Evolutionary conservation across 2,329 filamentous ascomycete species (phyloP).

Genomic region (Fusarium newnesense): DNA sequence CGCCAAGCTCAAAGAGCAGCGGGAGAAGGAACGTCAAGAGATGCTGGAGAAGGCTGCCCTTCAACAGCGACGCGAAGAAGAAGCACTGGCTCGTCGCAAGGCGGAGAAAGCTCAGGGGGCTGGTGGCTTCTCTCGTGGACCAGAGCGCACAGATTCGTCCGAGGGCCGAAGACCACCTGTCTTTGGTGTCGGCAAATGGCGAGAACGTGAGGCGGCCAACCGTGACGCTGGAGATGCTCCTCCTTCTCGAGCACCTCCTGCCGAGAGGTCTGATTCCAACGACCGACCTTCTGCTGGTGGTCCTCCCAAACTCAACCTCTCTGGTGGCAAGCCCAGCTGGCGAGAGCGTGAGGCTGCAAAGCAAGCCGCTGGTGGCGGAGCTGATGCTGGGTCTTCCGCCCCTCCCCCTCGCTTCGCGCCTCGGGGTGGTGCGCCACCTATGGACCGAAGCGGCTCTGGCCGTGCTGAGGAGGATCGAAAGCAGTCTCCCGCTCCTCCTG

Average conservation of each 20-base stretch:
- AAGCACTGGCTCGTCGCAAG: slow-evolving; percentile 80
- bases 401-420: slow-evolving; percentile 54
- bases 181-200: slow-evolving; percentile 55
- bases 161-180: slow-evolving; percentile 48
- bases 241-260: slow-evolving; percentile 44
- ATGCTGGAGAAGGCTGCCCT: slow-evolving; percentile 69
- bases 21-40: slow-evolving; percentile 76
- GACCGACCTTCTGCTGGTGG: slow-evolving; percentile 56
- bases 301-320: slow-evolving; percentile 70
- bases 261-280: slow-evolving; percentile 60
- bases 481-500: slow-evolving; percentile 54
- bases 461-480: slow-evolving; percentile 52
- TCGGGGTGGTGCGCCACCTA: slow-evolving; percentile 54
- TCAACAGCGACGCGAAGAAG: slow-evolving; percentile 87
- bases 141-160: slow-evolving; percentile 43
- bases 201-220: slow-evolving; percentile 52
- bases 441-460: slow-evolving; percentile 57
- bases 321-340: slow-evolving; percentile 72
- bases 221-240: slow-evolving; percentile 44
- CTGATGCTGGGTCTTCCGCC: slow-evolving; percentile 48
- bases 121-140: slow-evolving; percentile 44
- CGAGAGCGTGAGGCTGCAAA: slow-evolving; percentile 75
- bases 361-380: slow-evolving; percentile 49
- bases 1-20: slow-evolving; percentile 72
- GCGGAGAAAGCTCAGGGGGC: slow-evolving; percentile 68